phyloP scores from a whole-genome alignment of 2,329 filamentous ascomycete genomes.

The Colletotrichum sp. region DNA sequence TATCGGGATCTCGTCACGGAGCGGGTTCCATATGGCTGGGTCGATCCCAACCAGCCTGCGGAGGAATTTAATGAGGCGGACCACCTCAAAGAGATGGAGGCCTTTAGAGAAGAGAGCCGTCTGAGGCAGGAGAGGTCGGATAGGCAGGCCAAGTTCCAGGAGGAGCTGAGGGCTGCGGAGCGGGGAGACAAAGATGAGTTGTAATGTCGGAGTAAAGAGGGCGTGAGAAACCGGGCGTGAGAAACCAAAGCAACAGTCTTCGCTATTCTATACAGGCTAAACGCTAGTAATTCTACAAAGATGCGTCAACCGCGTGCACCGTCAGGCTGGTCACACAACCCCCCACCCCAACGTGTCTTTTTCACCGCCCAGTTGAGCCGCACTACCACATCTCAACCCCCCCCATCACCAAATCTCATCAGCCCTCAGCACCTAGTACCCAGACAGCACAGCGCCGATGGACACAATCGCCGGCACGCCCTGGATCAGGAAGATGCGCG shows the following conservation, averaged over 20 bases:
- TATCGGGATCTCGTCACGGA: slow-evolving; percentile 18
- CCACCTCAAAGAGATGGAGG: slow-evolving; percentile 9
- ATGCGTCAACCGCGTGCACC: background rate
- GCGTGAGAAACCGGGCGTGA: background rate
- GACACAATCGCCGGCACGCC: slow-evolving; percentile 38
- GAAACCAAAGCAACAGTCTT: background rate
- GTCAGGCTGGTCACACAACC: background rate
- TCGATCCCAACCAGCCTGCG: background rate
- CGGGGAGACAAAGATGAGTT: slow-evolving; percentile 12
- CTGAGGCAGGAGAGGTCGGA: slow-evolving; percentile 5
- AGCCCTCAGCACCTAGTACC: slow-evolving; percentile 2
- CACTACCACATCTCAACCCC: background rate
- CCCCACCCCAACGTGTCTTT: background rate
- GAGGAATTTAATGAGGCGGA: background rate
- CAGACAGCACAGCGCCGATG: slow-evolving; percentile 31
- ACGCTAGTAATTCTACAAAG: background rate
- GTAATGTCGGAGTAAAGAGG: background rate
- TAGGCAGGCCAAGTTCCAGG: slow-evolving; percentile 1
- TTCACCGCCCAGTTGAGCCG: background rate
- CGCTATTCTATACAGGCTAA: background rate
- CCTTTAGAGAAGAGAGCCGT: slow-evolving; percentile 1
- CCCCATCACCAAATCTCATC: background rate
- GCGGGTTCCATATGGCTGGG: slow-evolving; percentile 13
- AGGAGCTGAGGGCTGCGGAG: slow-evolving; percentile 3
- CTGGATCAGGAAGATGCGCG: slow-evolving; percentile 49